These are phyloP conservation scores for Teratosphaeria viscida DNA, from an alignment of 2,329 filamentous ascomycete species.

Conservation along the genomic window DNA sequence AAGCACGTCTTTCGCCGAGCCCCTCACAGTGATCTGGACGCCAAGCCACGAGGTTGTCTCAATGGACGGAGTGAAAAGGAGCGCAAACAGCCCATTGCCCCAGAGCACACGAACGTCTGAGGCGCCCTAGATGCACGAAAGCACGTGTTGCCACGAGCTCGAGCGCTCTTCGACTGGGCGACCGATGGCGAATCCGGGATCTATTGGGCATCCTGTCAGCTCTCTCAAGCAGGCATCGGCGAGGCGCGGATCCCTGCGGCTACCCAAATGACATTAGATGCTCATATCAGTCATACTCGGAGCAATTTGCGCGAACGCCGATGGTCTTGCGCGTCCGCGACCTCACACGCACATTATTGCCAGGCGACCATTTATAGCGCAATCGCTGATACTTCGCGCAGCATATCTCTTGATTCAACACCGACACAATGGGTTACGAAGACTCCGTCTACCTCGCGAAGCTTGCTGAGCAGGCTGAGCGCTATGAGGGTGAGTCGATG, in stretches of 20 bases:
- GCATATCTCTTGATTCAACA: not conserved
- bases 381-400: not conserved
- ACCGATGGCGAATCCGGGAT: not conserved
- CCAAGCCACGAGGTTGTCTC: not conserved
- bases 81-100: not conserved
- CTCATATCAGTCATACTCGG: not conserved
- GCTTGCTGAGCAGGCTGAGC: slow-evolving; percentile 99
- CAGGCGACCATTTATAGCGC: not conserved
- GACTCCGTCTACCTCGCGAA: slow-evolving; percentile 99
- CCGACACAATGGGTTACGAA: slow-evolving; percentile 80
- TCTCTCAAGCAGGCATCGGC: not conserved
- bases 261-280: not conserved
- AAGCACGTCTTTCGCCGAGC: not conserved
- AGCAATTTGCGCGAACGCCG: not conserved
- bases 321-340: not conserved
- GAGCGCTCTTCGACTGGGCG: not conserved
- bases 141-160: not conserved
- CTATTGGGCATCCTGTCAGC: not conserved
- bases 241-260: not conserved
- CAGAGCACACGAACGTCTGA: not conserved
- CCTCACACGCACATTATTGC: not conserved
- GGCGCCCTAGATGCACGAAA: not conserved
- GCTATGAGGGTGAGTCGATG: slow-evolving; percentile 73
- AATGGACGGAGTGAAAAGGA: not conserved
- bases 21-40: not conserved